Evolutionary conservation across 257 asterid genomes (phyloP), one percentile per base, ranked within the genome.

Genomic region (Plantago major): DNA sequence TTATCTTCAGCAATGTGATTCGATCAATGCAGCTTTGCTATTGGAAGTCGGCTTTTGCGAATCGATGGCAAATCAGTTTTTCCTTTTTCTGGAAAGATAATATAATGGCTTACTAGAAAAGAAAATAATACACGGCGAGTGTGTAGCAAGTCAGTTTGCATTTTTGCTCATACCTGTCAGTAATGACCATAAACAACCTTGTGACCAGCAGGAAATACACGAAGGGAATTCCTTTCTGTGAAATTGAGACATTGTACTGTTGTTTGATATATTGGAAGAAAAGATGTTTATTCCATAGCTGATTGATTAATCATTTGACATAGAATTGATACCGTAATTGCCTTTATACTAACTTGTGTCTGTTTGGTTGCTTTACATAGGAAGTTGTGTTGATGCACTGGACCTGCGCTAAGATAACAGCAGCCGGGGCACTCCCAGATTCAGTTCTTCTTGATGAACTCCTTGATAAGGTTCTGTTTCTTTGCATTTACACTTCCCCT

Each of bases 321-420:
- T 22, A 12, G 28, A 40, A 11, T 48, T 28, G 46, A 45, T 40
- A 56, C 1, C 26, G 26, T 22, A 22, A 22, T 22, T 22, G 26
- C 26, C 26, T 22, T 22, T 22, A 22, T 22, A 22, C 1, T 60
- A 58, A 22, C 11, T 63, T 63, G 42, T 59, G 53, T 40, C 64
- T 10, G 48, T 64, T 42, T 67, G 74, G 69, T 50, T 52, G 67
- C 58, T 78, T 62, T 73, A 71, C 65, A 54, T 65, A 93, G 99
- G 97, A 89, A 82, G 79, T 82, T 11, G 97, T 93, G 54, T 64
- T 93, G 69, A 93, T 93, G 97, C 95, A 89, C 71, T 93, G 99
- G 99, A 81, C 96, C 15, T 85, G 90, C 75, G 76, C 94, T 19
- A 93, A 87, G 81, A 87, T 89, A 67, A 77, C 94, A 40, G 72